Evolutionary conservation across 1,139 yeast species (phyloP).

Genomic region (Candida glucosophila): DNA sequence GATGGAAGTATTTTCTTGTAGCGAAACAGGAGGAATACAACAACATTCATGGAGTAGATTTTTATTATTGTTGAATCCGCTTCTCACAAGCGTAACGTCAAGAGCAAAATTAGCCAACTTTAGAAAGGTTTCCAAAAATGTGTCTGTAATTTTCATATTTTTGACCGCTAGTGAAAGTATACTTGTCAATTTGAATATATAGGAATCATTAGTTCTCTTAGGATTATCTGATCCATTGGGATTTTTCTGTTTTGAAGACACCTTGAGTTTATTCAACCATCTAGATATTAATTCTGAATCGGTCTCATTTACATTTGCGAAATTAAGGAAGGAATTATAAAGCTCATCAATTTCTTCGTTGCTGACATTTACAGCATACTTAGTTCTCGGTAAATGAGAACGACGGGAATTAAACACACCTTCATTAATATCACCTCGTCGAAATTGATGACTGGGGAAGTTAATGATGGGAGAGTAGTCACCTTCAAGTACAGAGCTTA

Average conservation of each 20-base stretch:
- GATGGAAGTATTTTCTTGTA: conserved; percentile 25
- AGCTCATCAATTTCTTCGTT: conserved; percentile 52
- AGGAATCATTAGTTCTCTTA: conserved; percentile 5
- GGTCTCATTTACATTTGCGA: conserved; percentile 41
- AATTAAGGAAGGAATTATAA: conserved; percentile 56
- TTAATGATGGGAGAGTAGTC: conserved; percentile 28
- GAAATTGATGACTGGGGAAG: too few relatives aligned
- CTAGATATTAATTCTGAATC: conserved; percentile 38
- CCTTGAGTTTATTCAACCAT: conserved; percentile 40
- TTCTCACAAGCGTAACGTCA: conserved; percentile 29
- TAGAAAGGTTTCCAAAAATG: conserved; percentile 37
- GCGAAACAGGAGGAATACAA: conserved; percentile 29
- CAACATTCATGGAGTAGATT: conserved; percentile 39
- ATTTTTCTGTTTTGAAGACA: conserved; percentile 14
- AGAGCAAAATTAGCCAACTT: conserved; percentile 34
- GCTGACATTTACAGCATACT: conserved; percentile 1
- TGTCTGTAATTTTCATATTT: conserved; percentile 41
- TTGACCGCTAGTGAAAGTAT: conserved; percentile 59
- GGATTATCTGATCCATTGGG: conserved; percentile 1
- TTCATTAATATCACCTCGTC: conserved; percentile 1
- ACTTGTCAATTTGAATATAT: conserved; percentile 43
- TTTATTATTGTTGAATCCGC: conserved; percentile 34
- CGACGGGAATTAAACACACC: not conserved
- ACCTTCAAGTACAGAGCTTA: conserved; percentile 82
- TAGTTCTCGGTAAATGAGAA: conserved; percentile 2